Evolutionary conservation across 306 rosid genomes (phyloP), one percentile per base, ranked within the genome.

Genomic region (Ormosia emarginata): DNA sequence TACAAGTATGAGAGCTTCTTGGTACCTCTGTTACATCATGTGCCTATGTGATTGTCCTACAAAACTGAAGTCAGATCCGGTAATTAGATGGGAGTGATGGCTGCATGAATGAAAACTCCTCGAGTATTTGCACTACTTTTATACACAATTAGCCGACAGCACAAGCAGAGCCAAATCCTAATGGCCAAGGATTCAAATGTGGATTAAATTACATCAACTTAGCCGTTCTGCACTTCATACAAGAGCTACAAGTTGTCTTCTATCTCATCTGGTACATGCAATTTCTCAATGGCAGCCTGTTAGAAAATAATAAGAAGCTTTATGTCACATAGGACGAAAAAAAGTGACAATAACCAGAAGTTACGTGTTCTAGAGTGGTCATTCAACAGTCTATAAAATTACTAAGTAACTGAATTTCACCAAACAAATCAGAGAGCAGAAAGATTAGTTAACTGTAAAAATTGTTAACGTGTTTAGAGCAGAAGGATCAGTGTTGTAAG

Each of bases 211-310:
- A 79, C 85, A 86, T 71, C 76, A 79, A 68, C 64, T 68, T 71
- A 65, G 68, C 79, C 59, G 44, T 67, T 71, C 69, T 44, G 74
- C 74, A 67, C 81, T 73, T 67, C 76, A 57, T 18, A 56, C 7
- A 59, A 59, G 67, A 62, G 75, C 86, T 89, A 95, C 83, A 94
- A 87, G 85, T 81, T 88, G 88, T 94, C 99, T 58, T 96, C 97
- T 71, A 90, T 77, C 67, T 96, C 99, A 79, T 96, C 99, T 0
- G 98, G 99, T 70, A 94, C 97, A 65, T 90, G 97, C 88, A 96
- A 87, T 90, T 94, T 96, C 92, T 96, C 99, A 11, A 96, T 96
- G 75, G 94, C 97, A 75, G 99, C 97, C 99, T 96, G 89, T 77
- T 64, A 69, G n/a, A 84, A 75, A 75, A 78, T 61, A 55, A 32